These are phyloP conservation scores for Dianthus caryophyllus DNA, from an alignment of 148 eudicot genomes.

Conservation along the genomic window DNA sequence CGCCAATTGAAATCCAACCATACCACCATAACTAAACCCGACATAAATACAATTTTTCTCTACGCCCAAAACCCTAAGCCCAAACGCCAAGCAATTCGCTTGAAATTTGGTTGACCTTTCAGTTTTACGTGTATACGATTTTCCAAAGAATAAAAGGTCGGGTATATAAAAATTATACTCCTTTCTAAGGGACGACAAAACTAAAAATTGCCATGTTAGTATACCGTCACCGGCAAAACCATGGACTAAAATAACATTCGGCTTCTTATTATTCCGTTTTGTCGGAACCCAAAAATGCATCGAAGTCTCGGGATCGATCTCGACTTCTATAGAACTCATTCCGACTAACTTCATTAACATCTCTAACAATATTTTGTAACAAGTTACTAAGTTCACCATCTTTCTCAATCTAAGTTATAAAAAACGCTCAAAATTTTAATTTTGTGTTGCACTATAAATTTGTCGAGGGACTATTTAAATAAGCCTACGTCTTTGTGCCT, in stretches of 20 bases:
- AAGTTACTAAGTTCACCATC: slow-evolving; percentile 33
- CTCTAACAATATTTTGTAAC: slow-evolving; percentile 23
- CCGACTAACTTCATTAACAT: slow-evolving; percentile 30
- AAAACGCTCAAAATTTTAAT: too few relatives aligned
- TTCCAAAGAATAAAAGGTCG: slow-evolving; percentile 49
- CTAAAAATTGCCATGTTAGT: slow-evolving; percentile 43
- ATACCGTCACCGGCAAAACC: slow-evolving; percentile 42
- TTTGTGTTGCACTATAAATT: background rate
- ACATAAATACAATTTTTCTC: slow-evolving; percentile 44
- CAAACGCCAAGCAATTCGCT: slow-evolving; percentile 44
- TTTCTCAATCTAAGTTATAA: background rate
- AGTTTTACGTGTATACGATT: slow-evolving; percentile 24
- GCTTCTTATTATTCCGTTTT: slow-evolving; percentile 16
- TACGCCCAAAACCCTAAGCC: slow-evolving; percentile 39
- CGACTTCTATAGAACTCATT: slow-evolving; percentile 26
- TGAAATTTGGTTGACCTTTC: slow-evolving; percentile 37
- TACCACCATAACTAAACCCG: slow-evolving; percentile 61
- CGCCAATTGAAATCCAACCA: slow-evolving; percentile 55
- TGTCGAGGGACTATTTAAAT: background rate
- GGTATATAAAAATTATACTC: slow-evolving; percentile 42
- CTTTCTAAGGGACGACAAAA: slow-evolving; percentile 21
- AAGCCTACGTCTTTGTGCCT: background rate
- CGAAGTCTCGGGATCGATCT: slow-evolving; percentile 38
- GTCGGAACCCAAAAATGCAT: slow-evolving; percentile 40
- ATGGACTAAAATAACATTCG: slow-evolving; percentile 37